These are phyloP conservation scores for Xylariaceae sp. DNA, from an alignment of 2,329 filamentous ascomycete species.

Conservation along the genomic window DNA sequence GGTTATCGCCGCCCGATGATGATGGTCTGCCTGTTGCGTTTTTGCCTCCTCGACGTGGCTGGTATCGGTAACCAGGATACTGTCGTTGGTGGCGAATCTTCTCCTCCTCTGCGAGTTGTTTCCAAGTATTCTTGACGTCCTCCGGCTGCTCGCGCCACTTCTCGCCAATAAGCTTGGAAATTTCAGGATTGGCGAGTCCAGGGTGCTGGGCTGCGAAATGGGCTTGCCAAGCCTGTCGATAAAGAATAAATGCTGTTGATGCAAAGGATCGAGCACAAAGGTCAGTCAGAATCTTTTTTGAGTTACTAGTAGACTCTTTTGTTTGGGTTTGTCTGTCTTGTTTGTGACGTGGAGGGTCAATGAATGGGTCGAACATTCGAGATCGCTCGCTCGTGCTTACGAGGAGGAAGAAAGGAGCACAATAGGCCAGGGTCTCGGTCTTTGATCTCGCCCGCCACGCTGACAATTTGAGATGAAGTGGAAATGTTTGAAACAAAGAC, in stretches of 20 bases:
- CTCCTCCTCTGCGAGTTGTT: conserved; percentile 84
- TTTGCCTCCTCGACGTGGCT: conserved; percentile 66
- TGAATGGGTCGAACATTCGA: conserved; percentile 10
- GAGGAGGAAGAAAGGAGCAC: conserved; percentile 16
- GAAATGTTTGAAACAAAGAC: conserved; percentile 23
- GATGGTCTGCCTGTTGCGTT: conserved; percentile 17
- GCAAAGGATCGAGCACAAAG: conserved; percentile 17
- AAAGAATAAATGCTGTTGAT: conserved; percentile 84
- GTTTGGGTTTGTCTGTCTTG: conserved; percentile 9
- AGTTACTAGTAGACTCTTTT: conserved; percentile 2
- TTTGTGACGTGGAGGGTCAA: conserved; percentile 5
- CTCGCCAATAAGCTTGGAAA: conserved; percentile 94
- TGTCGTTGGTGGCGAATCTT: conserved; percentile 83
- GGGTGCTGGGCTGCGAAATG: conserved; percentile 77
- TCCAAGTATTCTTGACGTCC: conserved; percentile 80
- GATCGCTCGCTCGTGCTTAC: conserved; percentile 8
- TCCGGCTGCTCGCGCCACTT: conserved; percentile 79
- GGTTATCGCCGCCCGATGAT: conserved; percentile 41
- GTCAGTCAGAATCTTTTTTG: conserved; percentile 15
- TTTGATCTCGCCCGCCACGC: conserved; percentile 22
- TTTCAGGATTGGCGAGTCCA: conserved; percentile 89
- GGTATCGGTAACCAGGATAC: conserved; percentile 92
- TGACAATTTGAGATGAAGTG: conserved; percentile 20
- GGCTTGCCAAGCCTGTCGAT: conserved; percentile 88
- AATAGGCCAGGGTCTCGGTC: conserved; percentile 21